Evolutionary conservation across 1,284 basidiomycete genomes (phyloP).

Genomic region (Tranzscheliella williamsii): DNA sequence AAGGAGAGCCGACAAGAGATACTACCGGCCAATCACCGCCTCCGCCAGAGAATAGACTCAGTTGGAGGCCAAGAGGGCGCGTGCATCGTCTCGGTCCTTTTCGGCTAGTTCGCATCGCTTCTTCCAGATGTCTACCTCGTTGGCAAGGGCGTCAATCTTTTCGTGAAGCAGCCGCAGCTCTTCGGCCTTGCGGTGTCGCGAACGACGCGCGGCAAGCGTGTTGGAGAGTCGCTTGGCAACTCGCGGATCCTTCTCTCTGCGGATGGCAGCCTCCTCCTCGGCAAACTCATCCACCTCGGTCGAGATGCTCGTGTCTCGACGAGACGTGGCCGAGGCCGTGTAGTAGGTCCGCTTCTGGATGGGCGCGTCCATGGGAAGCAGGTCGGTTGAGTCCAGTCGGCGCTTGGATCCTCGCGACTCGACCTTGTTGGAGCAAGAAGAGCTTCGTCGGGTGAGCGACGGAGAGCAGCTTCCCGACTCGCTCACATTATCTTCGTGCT

Average conservation of each 20-base stretch:
- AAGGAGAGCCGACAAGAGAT: neutral
- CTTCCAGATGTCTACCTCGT: conserved; percentile 56
- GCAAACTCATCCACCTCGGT: conserved; percentile 27
- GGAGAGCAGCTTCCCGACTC: conserved; percentile 8
- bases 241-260: conserved; percentile 48
- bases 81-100: conserved; percentile 47
- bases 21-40: too few relatives aligned
- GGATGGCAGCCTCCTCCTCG: conserved; percentile 37
- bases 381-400: conserved; percentile 47
- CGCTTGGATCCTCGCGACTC: conserved; percentile 46
- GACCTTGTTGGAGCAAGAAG: conserved; percentile 11
- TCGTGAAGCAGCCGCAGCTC: conserved; percentile 53
- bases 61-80: too few relatives aligned
- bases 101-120: conserved; percentile 51
- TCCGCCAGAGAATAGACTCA: too few relatives aligned
- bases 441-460: conserved; percentile 16
- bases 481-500: neutral
- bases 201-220: conserved; percentile 58
- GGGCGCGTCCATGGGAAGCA: conserved; percentile 58
- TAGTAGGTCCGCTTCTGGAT: conserved; percentile 57
- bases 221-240: conserved; percentile 59
- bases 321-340: conserved; percentile 56
- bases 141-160: conserved; percentile 45
- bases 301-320: conserved; percentile 26
- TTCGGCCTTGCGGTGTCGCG: conserved; percentile 57